These are phyloP conservation scores for Zygotorulaspora sp. DNA, from an alignment of 805 yeast genomes.

Conservation along the genomic window DNA sequence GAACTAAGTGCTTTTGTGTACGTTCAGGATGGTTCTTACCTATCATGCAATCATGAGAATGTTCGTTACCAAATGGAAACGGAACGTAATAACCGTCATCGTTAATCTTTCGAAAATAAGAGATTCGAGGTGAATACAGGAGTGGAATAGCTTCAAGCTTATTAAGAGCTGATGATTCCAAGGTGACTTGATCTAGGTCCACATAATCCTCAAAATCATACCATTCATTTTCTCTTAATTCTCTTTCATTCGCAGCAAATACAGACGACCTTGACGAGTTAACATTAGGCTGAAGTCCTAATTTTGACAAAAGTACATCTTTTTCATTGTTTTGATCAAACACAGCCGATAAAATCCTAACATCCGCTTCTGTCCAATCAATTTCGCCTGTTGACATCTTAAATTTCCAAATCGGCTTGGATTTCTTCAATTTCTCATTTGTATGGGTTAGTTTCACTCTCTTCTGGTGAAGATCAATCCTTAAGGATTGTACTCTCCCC, in stretches of 20 bases:
- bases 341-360: slow-evolving; percentile 59
- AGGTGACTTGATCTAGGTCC: slow-evolving; percentile 55
- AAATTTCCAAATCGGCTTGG: slow-evolving; percentile 47
- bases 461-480: slow-evolving; percentile 59
- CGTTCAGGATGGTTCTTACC: slow-evolving; percentile 51
- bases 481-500: slow-evolving; percentile 46
- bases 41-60: slow-evolving; percentile 50
- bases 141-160: slow-evolving; percentile 45
- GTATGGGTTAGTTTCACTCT: slow-evolving; percentile 39
- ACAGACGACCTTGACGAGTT: slow-evolving; percentile 8
- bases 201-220: slow-evolving; percentile 68
- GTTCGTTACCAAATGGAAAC: slow-evolving; percentile 58
- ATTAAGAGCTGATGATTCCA: slow-evolving; percentile 38
- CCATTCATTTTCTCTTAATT: slow-evolving; percentile 45
- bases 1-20: slow-evolving; percentile 47
- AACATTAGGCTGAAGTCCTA: slow-evolving; percentile 26
- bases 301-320: slow-evolving; percentile 35
- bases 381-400: slow-evolving; percentile 65
- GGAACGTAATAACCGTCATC: slow-evolving; percentile 41
- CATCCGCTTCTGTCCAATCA: slow-evolving; percentile 62
- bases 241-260: slow-evolving; percentile 6
- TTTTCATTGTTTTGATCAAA: slow-evolving; percentile 54
- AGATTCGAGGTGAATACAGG: slow-evolving; percentile 51
- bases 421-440: slow-evolving; percentile 43
- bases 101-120: slow-evolving; percentile 53